These are phyloP conservation scores for Geoglossum glabrum DNA, from an alignment of 495 filamentous ascomycete species.

Conservation along the genomic window DNA sequence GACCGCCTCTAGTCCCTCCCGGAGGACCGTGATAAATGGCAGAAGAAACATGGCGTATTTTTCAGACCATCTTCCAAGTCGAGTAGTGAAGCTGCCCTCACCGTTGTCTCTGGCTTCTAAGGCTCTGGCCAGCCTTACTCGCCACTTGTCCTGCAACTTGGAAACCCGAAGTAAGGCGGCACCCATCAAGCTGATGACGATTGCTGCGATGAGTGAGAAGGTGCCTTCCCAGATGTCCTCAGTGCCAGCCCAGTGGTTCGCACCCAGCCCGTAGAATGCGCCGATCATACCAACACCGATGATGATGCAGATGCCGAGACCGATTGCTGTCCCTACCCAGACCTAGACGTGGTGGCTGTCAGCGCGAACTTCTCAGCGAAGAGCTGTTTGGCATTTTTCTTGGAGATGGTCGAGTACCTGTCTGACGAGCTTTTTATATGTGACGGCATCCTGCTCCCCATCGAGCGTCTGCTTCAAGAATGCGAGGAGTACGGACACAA, in stretches of 20 bases:
- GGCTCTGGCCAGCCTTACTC: constrained; percentile 48
- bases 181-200: constrained; percentile 67
- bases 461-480: constrained; percentile 65
- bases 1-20: constrained; percentile 66
- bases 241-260: constrained; percentile 38
- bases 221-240: constrained; percentile 66
- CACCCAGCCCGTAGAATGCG: constrained; percentile 53
- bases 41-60: constrained; percentile 69
- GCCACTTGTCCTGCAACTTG: constrained; percentile 76
- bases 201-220: constrained; percentile 44
- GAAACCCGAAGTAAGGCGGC: constrained; percentile 60
- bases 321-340: constrained; percentile 45
- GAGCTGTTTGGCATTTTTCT: not conserved
- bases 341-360: constrained; percentile 25
- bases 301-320: constrained; percentile 43
- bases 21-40: constrained; percentile 65
- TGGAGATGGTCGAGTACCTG: constrained; percentile 30
- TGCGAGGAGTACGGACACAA: constrained; percentile 64
- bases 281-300: constrained; percentile 59
- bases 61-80: constrained; percentile 43
- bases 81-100: constrained; percentile 13
- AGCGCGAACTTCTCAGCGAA: not conserved
- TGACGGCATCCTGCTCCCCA: constrained; percentile 28
- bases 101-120: constrained; percentile 31
- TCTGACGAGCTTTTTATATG: constrained; percentile 47